phyloP scores from a whole-genome alignment of 176 grass and related monocot species.

The Bromus sterilis region DNA sequence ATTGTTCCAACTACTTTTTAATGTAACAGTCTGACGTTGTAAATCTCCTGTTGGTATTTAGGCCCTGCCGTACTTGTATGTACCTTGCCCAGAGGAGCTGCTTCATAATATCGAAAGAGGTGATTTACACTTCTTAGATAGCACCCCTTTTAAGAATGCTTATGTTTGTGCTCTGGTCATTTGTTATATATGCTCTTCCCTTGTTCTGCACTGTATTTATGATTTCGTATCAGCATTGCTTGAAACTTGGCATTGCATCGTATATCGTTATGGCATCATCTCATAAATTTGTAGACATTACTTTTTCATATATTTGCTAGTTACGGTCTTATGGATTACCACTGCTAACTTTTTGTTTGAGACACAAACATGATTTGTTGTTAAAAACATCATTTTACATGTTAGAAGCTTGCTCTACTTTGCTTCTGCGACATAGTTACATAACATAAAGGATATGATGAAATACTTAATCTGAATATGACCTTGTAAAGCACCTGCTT shows the following conservation, averaged over 20 bases:
- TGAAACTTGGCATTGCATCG: conserved; percentile 8
- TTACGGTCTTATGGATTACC: neutral
- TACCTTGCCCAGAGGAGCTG: conserved; percentile 60
- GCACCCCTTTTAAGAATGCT: neutral
- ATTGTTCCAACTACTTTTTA: conserved; percentile 14
- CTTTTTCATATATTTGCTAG: neutral
- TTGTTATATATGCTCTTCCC: neutral
- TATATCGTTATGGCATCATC: neutral
- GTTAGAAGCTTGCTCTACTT: neutral
- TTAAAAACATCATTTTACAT: neutral
- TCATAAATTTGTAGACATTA: neutral
- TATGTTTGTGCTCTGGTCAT: neutral
- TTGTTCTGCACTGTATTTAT: neutral
- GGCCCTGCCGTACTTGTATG: conserved; percentile 66
- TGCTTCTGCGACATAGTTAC: neutral
- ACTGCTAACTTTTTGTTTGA: neutral
- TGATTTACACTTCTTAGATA: conserved; percentile 13
- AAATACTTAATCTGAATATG: neutral
- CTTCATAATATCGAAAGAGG: conserved; percentile 38
- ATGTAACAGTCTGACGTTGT: neutral
- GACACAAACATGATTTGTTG: neutral
- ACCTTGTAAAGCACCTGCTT: neutral
- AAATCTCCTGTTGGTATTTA: conserved; percentile 22
- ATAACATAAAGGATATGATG: neutral
- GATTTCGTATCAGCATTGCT: neutral